These are phyloP conservation scores for Diaporthe eres DNA, from an alignment of 2,329 filamentous ascomycete genomes.

Conservation along the genomic window DNA sequence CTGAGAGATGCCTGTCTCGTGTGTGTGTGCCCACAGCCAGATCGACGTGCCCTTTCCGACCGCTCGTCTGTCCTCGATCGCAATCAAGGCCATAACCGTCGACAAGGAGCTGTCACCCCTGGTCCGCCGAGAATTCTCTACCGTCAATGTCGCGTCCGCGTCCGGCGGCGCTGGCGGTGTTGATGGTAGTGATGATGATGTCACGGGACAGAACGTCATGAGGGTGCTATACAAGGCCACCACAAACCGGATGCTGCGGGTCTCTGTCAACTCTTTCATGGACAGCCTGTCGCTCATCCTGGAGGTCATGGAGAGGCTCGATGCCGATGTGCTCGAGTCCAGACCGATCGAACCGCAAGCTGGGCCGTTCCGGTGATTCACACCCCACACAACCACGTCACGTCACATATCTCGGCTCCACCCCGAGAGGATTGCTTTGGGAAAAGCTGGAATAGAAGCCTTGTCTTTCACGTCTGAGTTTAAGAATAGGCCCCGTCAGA, in stretches of 20 bases:
- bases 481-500: constrained; percentile 31
- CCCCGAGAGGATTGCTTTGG: neutral
- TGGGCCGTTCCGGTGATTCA: constrained; percentile 36
- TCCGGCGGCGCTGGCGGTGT: neutral
- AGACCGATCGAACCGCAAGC: constrained; percentile 32
- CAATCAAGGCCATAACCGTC: constrained; percentile 82
- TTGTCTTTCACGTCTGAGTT: neutral
- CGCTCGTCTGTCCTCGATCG: constrained; percentile 81
- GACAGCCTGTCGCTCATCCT: constrained; percentile 88
- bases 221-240: constrained; percentile 85
- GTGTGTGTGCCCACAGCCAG: constrained; percentile 62
- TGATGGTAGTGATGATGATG: neutral
- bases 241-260: constrained; percentile 96
- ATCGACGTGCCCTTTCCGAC: constrained; percentile 87
- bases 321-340: constrained; percentile 80
- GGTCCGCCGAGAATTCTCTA: constrained; percentile 44
- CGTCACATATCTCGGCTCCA: constrained; percentile 12
- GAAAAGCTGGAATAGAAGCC: constrained; percentile 25
- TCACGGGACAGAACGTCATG: constrained; percentile 64
- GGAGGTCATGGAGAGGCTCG: constrained; percentile 91
- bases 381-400: constrained; percentile 20
- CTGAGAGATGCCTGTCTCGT: constrained; percentile 33
- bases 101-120: constrained; percentile 88
- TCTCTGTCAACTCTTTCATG: constrained; percentile 97
- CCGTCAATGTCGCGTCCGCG: constrained; percentile 22